A percentile compares a stretch with the other conserved stretches of the same genome.
These are phyloP conservation scores for Didymella arachidicola DNA, from an alignment of 2,329 filamentous ascomycete species.

Conservation along the genomic window DNA sequence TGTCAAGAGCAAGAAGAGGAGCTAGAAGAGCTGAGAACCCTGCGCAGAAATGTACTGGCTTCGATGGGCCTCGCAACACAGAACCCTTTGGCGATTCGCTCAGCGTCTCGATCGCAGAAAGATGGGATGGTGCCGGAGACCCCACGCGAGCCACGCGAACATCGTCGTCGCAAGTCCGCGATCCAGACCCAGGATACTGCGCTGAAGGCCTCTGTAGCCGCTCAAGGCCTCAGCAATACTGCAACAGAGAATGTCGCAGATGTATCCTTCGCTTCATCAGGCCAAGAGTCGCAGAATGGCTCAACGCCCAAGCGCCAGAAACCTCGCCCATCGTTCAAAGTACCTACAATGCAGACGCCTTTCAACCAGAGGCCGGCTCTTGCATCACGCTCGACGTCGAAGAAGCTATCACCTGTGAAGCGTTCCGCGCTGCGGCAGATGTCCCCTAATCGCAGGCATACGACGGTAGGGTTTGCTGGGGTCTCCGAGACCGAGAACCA, in stretches of 20 bases:
- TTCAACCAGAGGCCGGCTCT: slow-evolving; percentile 28
- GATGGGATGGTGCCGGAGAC: slow-evolving; percentile 22
- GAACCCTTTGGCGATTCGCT: slow-evolving; percentile 20
- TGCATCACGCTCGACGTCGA: slow-evolving; percentile 23
- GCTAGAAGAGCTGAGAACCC: slow-evolving; percentile 36
- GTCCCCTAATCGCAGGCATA: slow-evolving; percentile 47
- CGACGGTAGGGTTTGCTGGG: slow-evolving; percentile 34
- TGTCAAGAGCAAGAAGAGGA: slow-evolving; percentile 43
- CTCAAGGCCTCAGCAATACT: slow-evolving; percentile 21
- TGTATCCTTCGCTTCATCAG: slow-evolving; percentile 35
- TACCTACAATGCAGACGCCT: slow-evolving; percentile 41
- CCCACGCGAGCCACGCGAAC: slow-evolving; percentile 24
- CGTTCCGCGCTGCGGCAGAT: slow-evolving; percentile 41
- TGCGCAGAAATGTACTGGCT: slow-evolving; percentile 37
- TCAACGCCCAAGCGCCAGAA: slow-evolving; percentile 55
- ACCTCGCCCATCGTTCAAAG: slow-evolving; percentile 43
- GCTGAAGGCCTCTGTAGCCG: slow-evolving; percentile 1
- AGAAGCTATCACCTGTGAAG: slow-evolving; percentile 33
- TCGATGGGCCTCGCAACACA: slow-evolving; percentile 34
- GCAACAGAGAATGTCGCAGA: slow-evolving; percentile 31
- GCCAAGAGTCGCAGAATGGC: slow-evolving; percentile 28
- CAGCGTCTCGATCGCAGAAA: slow-evolving; percentile 24
- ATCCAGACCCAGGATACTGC: slow-evolving; percentile 21
- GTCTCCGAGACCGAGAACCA: slow-evolving; percentile 28
- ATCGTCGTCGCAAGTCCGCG: slow-evolving; percentile 37